A percentile compares a stretch with the other conserved stretches of the same genome.
Evolutionary conservation across 176 grass and related monocot genomes (phyloP).

Genomic region (Oryza australiensis): DNA sequence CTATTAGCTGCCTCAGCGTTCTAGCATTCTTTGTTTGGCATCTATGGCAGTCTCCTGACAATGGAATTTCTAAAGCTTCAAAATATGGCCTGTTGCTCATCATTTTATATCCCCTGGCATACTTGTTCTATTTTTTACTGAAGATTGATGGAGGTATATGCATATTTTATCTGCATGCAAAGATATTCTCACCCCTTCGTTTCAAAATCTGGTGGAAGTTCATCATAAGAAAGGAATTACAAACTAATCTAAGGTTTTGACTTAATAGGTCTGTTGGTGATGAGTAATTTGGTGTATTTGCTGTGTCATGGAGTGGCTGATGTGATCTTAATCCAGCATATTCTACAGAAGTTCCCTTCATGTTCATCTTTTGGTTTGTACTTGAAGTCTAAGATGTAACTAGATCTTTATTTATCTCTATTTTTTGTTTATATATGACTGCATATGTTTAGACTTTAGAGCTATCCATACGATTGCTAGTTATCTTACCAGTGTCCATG

Average conservation of each 20-base stretch:
- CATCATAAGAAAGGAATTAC: constrained; percentile 1
- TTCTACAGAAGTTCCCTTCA: constrained; percentile 78
- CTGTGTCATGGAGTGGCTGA: constrained; percentile 64
- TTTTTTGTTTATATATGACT: constrained; percentile 13
- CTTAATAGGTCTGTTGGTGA: constrained; percentile 45
- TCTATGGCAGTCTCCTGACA: constrained; percentile 41
- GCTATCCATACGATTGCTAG: neutral
- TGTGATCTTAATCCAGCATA: constrained; percentile 80
- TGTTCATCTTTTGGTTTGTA: constrained; percentile 98
- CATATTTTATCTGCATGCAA: neutral
- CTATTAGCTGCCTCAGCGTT: constrained; percentile 64
- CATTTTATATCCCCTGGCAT: constrained; percentile 45
- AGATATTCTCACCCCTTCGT: neutral
- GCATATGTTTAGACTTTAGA: constrained; percentile 1
- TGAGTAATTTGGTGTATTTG: constrained; percentile 48
- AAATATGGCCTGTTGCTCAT: constrained; percentile 41
- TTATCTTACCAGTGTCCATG: neutral
- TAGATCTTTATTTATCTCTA: constrained; percentile 30
- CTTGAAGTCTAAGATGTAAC: constrained; percentile 56
- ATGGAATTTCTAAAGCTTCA: constrained; percentile 34
- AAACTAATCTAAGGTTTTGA: constrained; percentile 16
- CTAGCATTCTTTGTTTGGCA: constrained; percentile 69
- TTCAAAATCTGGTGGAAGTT: neutral
- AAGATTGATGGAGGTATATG: constrained; percentile 63
- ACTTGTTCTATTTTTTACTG: constrained; percentile 39